A percentile compares a stretch with the other conserved stretches of the same genome.
These are phyloP conservation scores for Adansonia gregorii DNA, from an alignment of 441 rosid species.

Conservation along the genomic window DNA sequence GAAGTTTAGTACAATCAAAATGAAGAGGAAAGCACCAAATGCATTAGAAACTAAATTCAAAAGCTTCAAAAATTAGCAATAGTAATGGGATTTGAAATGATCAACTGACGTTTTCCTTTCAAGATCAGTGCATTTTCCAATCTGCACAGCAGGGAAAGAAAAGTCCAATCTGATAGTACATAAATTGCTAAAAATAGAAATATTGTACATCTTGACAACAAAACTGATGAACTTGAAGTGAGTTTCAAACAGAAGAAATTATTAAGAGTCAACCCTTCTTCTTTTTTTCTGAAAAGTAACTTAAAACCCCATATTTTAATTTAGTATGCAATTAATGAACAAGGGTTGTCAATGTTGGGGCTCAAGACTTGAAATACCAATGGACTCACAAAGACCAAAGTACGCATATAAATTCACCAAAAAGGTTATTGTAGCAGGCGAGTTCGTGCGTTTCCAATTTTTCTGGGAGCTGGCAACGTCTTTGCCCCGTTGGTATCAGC, in stretches of 20 bases:
- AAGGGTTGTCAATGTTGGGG: neutral
- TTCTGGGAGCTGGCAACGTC: slow-evolving; percentile 76
- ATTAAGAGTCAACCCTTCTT: neutral
- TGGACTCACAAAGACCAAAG: slow-evolving; percentile 16
- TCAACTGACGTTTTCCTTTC: neutral
- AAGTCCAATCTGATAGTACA: neutral
- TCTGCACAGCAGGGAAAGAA: neutral
- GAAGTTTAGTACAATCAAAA: neutral
- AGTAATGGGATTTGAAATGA: neutral
- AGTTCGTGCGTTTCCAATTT: slow-evolving; percentile 80
- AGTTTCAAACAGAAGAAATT: neutral
- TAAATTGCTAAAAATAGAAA: neutral
- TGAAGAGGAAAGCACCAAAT: slow-evolving; percentile 10
- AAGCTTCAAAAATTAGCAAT: neutral
- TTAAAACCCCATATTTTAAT: neutral
- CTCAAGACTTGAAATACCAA: slow-evolving; percentile 12
- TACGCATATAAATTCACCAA: neutral
- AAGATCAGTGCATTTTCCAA: neutral
- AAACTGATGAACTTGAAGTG: neutral
- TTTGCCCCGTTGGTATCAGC: slow-evolving; percentile 77
- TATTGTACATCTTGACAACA: neutral
- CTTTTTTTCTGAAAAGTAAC: neutral
- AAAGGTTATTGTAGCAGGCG: slow-evolving; percentile 46
- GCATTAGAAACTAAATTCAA: slow-evolving; percentile 1
- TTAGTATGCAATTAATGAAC: neutral